Evolutionary conservation across 2,329 filamentous ascomycete species (phyloP).

Genomic region (Nemania sp.): DNA sequence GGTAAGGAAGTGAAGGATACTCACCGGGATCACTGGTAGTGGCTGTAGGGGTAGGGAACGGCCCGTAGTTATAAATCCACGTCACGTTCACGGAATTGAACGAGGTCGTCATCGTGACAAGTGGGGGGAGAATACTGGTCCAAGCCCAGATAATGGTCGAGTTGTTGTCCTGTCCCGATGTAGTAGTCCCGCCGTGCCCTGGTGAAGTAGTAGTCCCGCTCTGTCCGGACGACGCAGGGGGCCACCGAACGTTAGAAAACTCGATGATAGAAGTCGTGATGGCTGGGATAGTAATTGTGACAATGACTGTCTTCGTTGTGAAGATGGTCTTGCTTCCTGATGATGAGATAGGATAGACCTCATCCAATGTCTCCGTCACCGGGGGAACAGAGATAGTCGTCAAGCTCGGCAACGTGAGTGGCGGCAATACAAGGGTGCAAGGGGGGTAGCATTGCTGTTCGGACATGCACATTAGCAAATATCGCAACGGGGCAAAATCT

Average conservation of each 20-base stretch:
- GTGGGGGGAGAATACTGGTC: constrained; percentile 3
- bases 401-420: constrained; percentile 10
- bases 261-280: constrained; percentile 2
- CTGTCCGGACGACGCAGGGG: too few relatives aligned
- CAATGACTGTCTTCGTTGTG: not conserved
- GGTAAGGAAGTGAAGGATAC: not conserved
- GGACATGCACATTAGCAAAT: constrained; percentile 1
- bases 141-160: constrained; percentile 4
- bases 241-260: constrained; percentile 2
- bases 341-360: not conserved
- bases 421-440: constrained; percentile 23
- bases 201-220: too few relatives aligned
- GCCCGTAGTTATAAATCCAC: not conserved
- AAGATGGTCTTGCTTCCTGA: not conserved
- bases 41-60: not conserved
- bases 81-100: not conserved
- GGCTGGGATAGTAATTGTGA: constrained; percentile 3
- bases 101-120: not conserved
- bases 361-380: constrained; percentile 3
- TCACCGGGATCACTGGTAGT: not conserved
- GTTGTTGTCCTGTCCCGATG: not conserved
- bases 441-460: constrained; percentile 16
- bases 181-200: too few relatives aligned
- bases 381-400: constrained; percentile 15
- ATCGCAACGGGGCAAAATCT: not conserved